Evolutionary conservation across 148 eudicot genomes (phyloP), one percentile per base, ranked within the genome.

Genomic region (Silene latifolia): DNA sequence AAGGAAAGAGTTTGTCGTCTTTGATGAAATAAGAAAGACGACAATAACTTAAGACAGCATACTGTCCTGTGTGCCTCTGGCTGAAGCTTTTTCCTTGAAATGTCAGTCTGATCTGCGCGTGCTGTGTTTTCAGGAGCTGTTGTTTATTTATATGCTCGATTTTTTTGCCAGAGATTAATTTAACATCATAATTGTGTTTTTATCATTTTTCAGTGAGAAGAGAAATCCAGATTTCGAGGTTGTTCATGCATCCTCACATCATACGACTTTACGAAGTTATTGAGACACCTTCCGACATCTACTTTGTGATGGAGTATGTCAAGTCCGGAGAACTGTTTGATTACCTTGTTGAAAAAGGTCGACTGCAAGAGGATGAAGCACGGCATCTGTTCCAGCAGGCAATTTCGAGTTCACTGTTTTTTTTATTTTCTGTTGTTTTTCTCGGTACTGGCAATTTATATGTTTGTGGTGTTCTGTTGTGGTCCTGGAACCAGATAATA

Each of bases 211-310:
- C 86, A 94, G 98, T 94, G 56, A 83, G 92, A 79, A 86, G 97
- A 79, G 98, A 94, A 84, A 94, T 94, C 72, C 90, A 92, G 77
- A 94, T 94, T 53, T 77, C 90, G 85, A 89, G 97, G 64, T 75
- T 94, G 86, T 92, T 94, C 81, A 92, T 92, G 93, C 98, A 94
- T 82, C 98, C 98, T n/a, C 98, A 94, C 72, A 91, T 94, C 32
- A 92, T 92, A 42, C 90, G 98, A 39, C 96, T 94, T 3, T 94
- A 94, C 77, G 98, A 94, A 82, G 98, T 94, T 42, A 88, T 94
- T 63, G 98, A 94, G 92, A 94, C 98, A 46, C 89, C 90, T 3
- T 72, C 89, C 1, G 97, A 94, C 72, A 94, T 94, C 8, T 90
- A 82, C 80, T 92, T 92, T 58, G 97, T 94, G 73, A 94, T 94